These are phyloP conservation scores for Sugiyamaella neomexicana DNA, from an alignment of 1,139 yeast genomes.

Conservation along the genomic window DNA sequence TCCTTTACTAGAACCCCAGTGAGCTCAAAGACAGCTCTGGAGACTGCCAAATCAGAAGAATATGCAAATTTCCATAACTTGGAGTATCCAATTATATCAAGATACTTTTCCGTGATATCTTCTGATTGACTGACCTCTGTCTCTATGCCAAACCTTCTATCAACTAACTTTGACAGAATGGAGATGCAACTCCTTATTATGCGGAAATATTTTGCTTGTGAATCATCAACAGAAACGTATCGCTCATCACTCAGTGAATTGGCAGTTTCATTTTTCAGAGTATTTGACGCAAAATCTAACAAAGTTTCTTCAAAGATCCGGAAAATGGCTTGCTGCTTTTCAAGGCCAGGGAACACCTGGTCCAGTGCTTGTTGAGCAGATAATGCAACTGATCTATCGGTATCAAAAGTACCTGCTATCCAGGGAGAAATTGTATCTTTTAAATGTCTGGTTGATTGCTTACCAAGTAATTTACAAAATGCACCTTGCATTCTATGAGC, in stretches of 20 bases:
- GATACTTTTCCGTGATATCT: slow-evolving; percentile 19
- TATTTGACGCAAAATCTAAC: slow-evolving; percentile 54
- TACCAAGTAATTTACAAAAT: slow-evolving; percentile 54
- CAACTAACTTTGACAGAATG: slow-evolving; percentile 49
- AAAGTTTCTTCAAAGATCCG: slow-evolving; percentile 56
- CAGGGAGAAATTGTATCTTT: slow-evolving; percentile 72
- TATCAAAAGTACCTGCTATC: slow-evolving; percentile 68
- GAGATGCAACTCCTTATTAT: slow-evolving; percentile 54
- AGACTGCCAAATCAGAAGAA: slow-evolving; percentile 31
- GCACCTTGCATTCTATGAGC: slow-evolving; percentile 66
- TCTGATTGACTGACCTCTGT: slow-evolving; percentile 10
- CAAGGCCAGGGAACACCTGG: slow-evolving; percentile 58
- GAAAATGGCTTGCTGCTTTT: slow-evolving; percentile 63
- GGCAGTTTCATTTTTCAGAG: slow-evolving; percentile 56
- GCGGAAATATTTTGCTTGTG: slow-evolving; percentile 64
- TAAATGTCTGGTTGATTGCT: slow-evolving; percentile 61
- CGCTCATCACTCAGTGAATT: slow-evolving; percentile 75
- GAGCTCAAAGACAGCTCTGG: slow-evolving; percentile 29
- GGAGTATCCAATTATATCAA: slow-evolving; percentile 26
- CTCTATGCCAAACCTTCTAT: slow-evolving; percentile 22
- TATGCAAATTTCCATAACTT: slow-evolving; percentile 36
- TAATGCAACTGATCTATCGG: slow-evolving; percentile 59
- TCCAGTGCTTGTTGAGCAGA: slow-evolving; percentile 52
- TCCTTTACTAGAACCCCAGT: slow-evolving; percentile 24
- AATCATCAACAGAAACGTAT: slow-evolving; percentile 65